Percentiles rank a stretch among this genome's conserved stretches.
These are phyloP conservation scores for Pseudoturritis turrita DNA, from an alignment of 345 rosid genomes.

Conservation along the genomic window DNA sequence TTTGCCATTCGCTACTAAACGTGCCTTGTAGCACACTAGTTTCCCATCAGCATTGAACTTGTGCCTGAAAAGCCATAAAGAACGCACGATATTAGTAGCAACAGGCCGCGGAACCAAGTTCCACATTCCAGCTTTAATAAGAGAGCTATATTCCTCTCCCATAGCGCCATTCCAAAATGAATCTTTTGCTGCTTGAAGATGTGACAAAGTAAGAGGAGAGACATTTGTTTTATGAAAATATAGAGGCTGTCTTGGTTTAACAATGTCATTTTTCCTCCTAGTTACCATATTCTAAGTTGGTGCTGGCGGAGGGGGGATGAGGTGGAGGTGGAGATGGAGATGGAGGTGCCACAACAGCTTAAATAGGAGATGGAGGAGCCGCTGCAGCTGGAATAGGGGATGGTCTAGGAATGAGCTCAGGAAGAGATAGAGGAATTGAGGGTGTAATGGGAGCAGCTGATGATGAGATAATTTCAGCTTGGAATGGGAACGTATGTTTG, in stretches of 20 bases:
- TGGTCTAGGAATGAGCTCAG: background rate
- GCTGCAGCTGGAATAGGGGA: background rate
- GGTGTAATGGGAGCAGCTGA: too few relatives aligned
- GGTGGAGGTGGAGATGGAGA: too few relatives aligned
- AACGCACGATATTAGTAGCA: background rate
- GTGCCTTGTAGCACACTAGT: fast-evolving
- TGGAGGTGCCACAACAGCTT: too few relatives aligned
- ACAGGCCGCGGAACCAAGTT: background rate
- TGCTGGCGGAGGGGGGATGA: too few relatives aligned
- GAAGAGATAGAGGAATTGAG: too few relatives aligned
- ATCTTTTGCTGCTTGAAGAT: background rate
- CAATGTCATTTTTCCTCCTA: background rate
- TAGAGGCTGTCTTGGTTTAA: background rate
- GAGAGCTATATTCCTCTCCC: background rate
- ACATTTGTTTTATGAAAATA: background rate
- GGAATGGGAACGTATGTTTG: too few relatives aligned
- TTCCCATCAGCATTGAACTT: background rate
- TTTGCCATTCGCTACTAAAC: fast-evolving
- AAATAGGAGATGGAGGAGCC: too few relatives aligned
- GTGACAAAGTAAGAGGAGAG: background rate
- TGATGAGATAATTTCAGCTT: too few relatives aligned
- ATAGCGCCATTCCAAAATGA: fast-evolving
- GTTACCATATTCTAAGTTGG: too few relatives aligned
- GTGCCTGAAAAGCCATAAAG: background rate
- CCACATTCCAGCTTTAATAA: background rate